Evolutionary conservation across 352 stramenopile genomes (phyloP).

Genomic region (Pythium coloratum): DNA sequence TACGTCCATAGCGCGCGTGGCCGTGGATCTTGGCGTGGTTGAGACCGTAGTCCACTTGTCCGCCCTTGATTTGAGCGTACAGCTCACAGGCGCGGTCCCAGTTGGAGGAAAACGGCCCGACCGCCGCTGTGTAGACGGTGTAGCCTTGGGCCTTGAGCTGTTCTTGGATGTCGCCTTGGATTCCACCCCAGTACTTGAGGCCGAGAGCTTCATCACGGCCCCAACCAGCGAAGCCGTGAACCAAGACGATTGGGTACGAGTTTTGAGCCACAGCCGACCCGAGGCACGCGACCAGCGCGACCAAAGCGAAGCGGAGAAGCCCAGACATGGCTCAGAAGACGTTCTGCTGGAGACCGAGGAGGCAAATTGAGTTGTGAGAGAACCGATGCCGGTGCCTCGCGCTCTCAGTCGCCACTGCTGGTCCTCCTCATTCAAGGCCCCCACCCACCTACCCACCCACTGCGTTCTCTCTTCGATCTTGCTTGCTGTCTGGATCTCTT

Average conservation of each 20-base stretch:
- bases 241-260: constrained; percentile 30
- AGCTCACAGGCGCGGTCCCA: constrained; percentile 48
- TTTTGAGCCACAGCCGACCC: constrained; percentile 4
- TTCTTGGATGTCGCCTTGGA: constrained; percentile 27
- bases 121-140: constrained; percentile 26
- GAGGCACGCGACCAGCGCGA: background rate
- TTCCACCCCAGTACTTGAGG: constrained; percentile 29
- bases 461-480: background rate
- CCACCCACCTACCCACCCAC: background rate
- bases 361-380: background rate
- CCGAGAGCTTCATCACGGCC: constrained; percentile 22
- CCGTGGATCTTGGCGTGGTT: no score
- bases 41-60: no score
- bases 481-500: background rate
- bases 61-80: constrained; percentile 16
- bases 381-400: background rate
- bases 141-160: constrained; percentile 37
- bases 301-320: background rate
- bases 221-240: constrained; percentile 32
- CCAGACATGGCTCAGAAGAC: background rate
- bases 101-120: constrained; percentile 35
- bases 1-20: no score
- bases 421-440: no score
- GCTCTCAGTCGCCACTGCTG: no score
- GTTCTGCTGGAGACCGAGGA: background rate